Conservation (phyloP, 495 filamentous ascomycete species). For the Tuber indicum region DNA sequence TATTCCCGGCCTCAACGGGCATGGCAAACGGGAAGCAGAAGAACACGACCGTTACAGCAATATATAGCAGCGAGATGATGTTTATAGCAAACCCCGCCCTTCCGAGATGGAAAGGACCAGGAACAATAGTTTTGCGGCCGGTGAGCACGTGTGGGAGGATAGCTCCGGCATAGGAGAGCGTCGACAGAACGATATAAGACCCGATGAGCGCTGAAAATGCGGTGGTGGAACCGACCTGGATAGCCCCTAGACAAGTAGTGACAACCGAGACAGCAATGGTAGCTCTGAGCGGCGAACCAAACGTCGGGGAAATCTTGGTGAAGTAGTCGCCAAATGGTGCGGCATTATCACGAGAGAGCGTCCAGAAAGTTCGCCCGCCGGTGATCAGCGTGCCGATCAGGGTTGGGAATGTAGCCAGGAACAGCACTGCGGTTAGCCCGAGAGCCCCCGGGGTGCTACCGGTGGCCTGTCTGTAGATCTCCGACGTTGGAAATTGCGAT, state of each 20-base stretch:
- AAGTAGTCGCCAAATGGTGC: conserved; percentile 51
- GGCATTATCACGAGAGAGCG: conserved; percentile 67
- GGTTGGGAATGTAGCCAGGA: conserved; percentile 60
- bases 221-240: conserved; percentile 64
- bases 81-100: conserved; percentile 57
- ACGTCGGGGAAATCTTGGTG: conserved; percentile 47
- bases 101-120: conserved; percentile 66
- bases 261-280: conserved; percentile 59
- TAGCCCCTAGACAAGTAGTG: conserved; percentile 62
- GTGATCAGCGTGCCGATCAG: conserved; percentile 65
- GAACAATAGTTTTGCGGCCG: conserved; percentile 55
- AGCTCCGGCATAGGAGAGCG: conserved; percentile 65
- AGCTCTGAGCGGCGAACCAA: conserved; percentile 61
- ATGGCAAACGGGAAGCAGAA: conserved; percentile 66
- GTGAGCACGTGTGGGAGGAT: conserved; percentile 68
- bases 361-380: conserved; percentile 78
- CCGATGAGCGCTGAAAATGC: conserved; percentile 73
- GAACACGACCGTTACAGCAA: conserved; percentile 62
- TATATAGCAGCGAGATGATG: conserved; percentile 55
- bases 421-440: conserved; percentile 48
- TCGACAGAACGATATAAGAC: conserved; percentile 66
- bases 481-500: conserved; percentile 64
- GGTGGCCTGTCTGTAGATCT: conserved; percentile 74
- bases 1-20: conserved; percentile 53
- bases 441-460: conserved; percentile 54